These are phyloP conservation scores for Cucurbita moschata DNA, from an alignment of 306 rosid species.

Conservation along the genomic window DNA sequence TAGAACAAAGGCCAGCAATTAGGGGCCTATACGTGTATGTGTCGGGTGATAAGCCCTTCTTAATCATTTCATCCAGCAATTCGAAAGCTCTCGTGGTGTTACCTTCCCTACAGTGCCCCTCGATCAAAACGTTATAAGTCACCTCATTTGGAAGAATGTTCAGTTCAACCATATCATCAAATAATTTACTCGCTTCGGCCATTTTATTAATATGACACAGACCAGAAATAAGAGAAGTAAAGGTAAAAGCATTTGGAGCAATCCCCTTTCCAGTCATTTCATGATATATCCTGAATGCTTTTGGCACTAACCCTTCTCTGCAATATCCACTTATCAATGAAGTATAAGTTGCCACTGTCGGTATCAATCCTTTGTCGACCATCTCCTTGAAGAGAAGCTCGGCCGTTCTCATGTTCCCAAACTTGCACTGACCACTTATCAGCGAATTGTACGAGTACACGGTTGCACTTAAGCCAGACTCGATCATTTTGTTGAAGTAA, in stretches of 20 bases:
- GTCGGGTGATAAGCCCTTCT: constrained; percentile 60
- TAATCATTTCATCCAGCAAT: constrained; percentile 59
- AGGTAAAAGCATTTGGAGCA: constrained; percentile 52
- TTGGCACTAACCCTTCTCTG: constrained; percentile 36
- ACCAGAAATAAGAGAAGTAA: constrained; percentile 70
- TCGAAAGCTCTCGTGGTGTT: constrained; percentile 59
- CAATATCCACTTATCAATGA: constrained; percentile 58
- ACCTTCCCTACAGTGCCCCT: constrained; percentile 54
- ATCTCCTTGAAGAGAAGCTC: constrained; percentile 39
- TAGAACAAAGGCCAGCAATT: constrained; percentile 66
- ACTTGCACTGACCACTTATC: constrained; percentile 71
- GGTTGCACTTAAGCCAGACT: constrained; percentile 35
- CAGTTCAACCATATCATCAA: constrained; percentile 45
- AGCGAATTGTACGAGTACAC: constrained; percentile 64
- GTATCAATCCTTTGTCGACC: constrained; percentile 48
- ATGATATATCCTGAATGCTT: constrained; percentile 48
- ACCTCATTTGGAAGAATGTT: constrained; percentile 72
- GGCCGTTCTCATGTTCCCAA: constrained; percentile 45
- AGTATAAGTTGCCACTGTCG: constrained; percentile 61
- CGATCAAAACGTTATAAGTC: constrained; percentile 82
- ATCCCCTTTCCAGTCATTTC: constrained; percentile 62
- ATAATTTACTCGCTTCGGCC: constrained; percentile 51
- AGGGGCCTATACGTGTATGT: constrained; percentile 72
- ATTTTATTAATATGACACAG: constrained; percentile 45
- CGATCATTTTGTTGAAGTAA: constrained; percentile 47